Percentiles rank a stretch among this genome's conserved stretches.
phyloP scores from a whole-genome alignment of 345 rosid genomes.

The Leavenworthia alabamica region DNA sequence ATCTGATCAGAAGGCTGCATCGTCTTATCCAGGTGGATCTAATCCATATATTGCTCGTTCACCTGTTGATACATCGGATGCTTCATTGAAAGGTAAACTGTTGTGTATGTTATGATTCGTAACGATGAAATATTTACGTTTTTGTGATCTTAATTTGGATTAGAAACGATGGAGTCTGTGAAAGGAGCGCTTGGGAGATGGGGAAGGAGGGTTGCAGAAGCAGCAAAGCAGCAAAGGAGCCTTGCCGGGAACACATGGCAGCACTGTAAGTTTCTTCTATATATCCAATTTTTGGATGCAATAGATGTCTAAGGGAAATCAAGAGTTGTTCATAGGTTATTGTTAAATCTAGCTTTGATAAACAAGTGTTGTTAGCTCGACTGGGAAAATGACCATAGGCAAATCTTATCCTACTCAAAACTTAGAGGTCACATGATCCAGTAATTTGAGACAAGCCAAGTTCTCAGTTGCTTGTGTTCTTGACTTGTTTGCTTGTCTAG shows the following conservation, averaged over 20 bases:
- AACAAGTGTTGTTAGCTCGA: too few species aligned
- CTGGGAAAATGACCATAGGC: too few species aligned
- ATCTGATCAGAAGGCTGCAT: slow-evolving; percentile 16
- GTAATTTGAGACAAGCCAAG: too few species aligned
- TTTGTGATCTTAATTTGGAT: slow-evolving; percentile 20
- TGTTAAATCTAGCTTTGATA: too few species aligned
- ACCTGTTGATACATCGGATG: slow-evolving; percentile 35
- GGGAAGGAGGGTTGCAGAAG: slow-evolving; percentile 53
- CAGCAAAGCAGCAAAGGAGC: slow-evolving; percentile 55
- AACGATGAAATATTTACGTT: not conserved
- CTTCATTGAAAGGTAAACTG: slow-evolving; percentile 51
- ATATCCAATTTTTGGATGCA: too few species aligned
- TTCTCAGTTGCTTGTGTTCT: too few species aligned
- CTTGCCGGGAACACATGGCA: slow-evolving; percentile 57
- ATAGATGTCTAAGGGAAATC: too few species aligned
- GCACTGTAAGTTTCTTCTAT: slow-evolving; percentile 24
- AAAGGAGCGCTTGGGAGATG: slow-evolving; percentile 54
- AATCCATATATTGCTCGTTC: slow-evolving; percentile 47
- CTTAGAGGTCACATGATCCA: too few species aligned
- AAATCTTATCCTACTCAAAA: too few species aligned
- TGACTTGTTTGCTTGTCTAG: too few species aligned
- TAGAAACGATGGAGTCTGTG: slow-evolving; percentile 47
- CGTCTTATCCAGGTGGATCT: slow-evolving; percentile 33
- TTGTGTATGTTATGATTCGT: not conserved
- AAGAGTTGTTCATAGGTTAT: too few species aligned